Base-by-base conservation (phyloP, 2,329 filamentous ascomycete genomes). In the Epichloe scottii region DNA sequence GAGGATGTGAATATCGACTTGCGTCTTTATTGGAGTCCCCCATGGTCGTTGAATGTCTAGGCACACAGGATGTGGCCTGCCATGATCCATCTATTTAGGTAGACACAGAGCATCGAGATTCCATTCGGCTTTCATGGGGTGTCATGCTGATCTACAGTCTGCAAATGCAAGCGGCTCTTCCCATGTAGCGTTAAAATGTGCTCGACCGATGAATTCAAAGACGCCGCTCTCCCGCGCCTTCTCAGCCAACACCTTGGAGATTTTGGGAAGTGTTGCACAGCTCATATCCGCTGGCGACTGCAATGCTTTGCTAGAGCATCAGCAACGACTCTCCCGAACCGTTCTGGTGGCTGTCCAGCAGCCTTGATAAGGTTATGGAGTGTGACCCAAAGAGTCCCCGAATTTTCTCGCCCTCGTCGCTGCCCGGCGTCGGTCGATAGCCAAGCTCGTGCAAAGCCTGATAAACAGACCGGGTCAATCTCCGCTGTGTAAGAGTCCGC, bases 391-490 rank as follows among this genome's bases (percentile, higher is more conserved):
- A 64, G 41, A 2, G 63, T 64, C 0, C 63, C 12, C 53, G 41
- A 2, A 65, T 53, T 21, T 56, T 50, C 45, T 42, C 55, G 14
- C 37, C 50, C 12, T 40, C 35, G 2, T 46, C 54, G 3, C 49
- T 26, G 2, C 57, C 44, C 46, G 58, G 42, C 26, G 41, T 45
- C 7, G 52, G 12, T 17, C 15, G 48, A 44, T 63, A 61, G 19
- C 64, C 63, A 43, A 61, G 50, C 5, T 58, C 54, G 39, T 59
- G 55, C 46, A 68, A 49, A 3, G 60, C 58, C 17, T 37, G 23
- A 53, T 62, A 65, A 17, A 68, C 51, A 26, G 60, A 59, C 7
- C 54, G 46, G 15, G 57, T 58, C 35, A 69, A 14, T 26, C 62
- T 58, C 35, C 59, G 55, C 51, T 55, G 53, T 11, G 59, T 57